These are phyloP conservation scores for Aspergillus ochraceoroseus DNA, from an alignment of 2,329 filamentous ascomycete genomes.

Conservation along the genomic window DNA sequence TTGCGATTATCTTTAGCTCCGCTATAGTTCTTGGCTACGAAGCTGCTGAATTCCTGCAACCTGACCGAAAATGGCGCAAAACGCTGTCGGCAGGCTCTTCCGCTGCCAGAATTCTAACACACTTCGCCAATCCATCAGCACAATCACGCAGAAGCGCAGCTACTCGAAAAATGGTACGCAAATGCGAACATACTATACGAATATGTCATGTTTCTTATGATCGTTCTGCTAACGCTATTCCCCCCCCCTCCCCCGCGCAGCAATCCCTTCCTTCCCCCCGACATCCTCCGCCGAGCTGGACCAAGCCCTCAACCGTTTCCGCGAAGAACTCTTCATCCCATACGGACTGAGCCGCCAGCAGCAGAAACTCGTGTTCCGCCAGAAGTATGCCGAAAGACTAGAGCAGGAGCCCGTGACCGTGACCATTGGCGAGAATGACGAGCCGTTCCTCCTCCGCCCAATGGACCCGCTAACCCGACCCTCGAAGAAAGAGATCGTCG, in stretches of 20 bases:
- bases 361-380: slow-evolving; percentile 39
- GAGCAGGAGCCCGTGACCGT: slow-evolving; percentile 41
- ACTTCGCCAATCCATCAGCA: slow-evolving; percentile 31
- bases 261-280: slow-evolving; percentile 39
- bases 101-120: slow-evolving; percentile 33
- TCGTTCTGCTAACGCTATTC: too few relatives aligned
- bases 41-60: too few relatives aligned
- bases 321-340: slow-evolving; percentile 45
- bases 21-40: too few relatives aligned
- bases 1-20: too few relatives aligned
- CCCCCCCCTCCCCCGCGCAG: slow-evolving; percentile 16
- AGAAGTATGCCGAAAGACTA: slow-evolving; percentile 34
- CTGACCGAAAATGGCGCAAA: slow-evolving; percentile 45
- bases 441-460: slow-evolving; percentile 38
- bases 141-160: slow-evolving; percentile 31
- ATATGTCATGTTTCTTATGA: too few relatives aligned
- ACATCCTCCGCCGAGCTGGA: slow-evolving; percentile 42
- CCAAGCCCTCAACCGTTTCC: slow-evolving; percentile 39
- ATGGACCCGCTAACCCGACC: slow-evolving; percentile 34
- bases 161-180: slow-evolving; percentile 32
- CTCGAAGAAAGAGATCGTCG: slow-evolving; percentile 29
- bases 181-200: too few relatives aligned
- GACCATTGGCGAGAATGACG: slow-evolving; percentile 36
- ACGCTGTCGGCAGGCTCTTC: slow-evolving; percentile 37
- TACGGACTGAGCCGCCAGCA: slow-evolving; percentile 37